Conservation (phyloP, 2,329 filamentous ascomycete species). For the Monosporascus sp. region DNA sequence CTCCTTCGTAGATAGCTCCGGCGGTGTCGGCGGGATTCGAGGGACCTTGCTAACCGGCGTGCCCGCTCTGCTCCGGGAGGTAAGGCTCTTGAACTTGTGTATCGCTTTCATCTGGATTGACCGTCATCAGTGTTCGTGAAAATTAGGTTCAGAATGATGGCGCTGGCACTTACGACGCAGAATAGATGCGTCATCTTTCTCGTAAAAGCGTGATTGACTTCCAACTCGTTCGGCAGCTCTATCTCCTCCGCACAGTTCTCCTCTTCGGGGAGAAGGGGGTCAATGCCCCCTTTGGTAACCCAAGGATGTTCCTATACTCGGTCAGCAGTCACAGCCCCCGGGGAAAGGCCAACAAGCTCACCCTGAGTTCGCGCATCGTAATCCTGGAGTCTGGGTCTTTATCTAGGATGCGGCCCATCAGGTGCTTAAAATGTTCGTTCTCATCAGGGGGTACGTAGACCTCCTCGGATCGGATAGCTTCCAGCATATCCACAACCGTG, state of each 20-base stretch:
- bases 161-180: conserved; percentile 59
- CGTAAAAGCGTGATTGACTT: conserved; percentile 87
- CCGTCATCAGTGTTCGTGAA: conserved; percentile 6
- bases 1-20: conserved; percentile 3
- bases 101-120: conserved; percentile 75
- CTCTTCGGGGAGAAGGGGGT: conserved; percentile 71
- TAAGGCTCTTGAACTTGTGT: conserved; percentile 74
- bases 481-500: conserved; percentile 80
- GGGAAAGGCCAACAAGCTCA: conserved; percentile 38
- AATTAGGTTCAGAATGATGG: background rate
- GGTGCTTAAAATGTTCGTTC: conserved; percentile 64
- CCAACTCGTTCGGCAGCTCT: conserved; percentile 80
- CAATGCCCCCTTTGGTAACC: conserved; percentile 77
- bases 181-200: conserved; percentile 82
- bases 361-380: conserved; percentile 73
- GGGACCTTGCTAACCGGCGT: conserved; percentile 34
- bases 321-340: conserved; percentile 13
- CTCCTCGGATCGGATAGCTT: conserved; percentile 73
- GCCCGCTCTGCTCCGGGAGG: conserved; percentile 41
- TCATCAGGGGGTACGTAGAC: conserved; percentile 58
- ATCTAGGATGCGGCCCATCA: conserved; percentile 70
- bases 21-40: conserved; percentile 9
- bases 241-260: conserved; percentile 82
- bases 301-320: conserved; percentile 72
- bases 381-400: conserved; percentile 84